Conservation (phyloP, 106 monocot species). For the Ottelia alismoides region DNA sequence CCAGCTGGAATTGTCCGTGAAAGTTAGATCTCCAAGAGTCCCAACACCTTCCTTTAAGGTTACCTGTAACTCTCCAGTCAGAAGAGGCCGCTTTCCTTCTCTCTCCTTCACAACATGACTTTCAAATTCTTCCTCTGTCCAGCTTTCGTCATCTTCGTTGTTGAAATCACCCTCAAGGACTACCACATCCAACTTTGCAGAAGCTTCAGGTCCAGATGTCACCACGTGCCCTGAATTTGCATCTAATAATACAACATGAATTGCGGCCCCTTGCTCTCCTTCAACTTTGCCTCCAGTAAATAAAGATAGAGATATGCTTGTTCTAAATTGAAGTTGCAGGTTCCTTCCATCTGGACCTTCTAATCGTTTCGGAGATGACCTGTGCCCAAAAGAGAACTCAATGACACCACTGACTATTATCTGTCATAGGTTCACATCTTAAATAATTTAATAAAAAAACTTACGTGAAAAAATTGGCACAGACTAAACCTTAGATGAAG, state of each 20-base stretch:
- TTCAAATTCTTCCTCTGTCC: conserved; percentile 54
- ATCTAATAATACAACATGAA: conserved; percentile 42
- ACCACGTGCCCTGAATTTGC: conserved; percentile 15
- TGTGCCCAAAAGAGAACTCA: too few relatives aligned
- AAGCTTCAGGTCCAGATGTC: conserved; percentile 39
- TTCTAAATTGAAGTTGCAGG: too few relatives aligned
- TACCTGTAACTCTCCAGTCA: conserved; percentile 44
- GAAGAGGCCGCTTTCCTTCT: conserved; percentile 59
- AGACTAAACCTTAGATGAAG: too few relatives aligned
- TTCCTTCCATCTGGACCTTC: too few relatives aligned
- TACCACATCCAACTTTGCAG: conserved; percentile 47
- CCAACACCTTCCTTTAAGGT: conserved; percentile 34
- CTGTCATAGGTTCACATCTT: too few relatives aligned
- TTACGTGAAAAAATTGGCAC: too few relatives aligned
- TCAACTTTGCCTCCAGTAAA: conserved; percentile 53
- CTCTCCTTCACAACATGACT: conserved; percentile 53
- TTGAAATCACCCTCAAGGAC: conserved; percentile 76
- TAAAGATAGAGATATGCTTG: too few relatives aligned
- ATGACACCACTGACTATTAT: too few relatives aligned
- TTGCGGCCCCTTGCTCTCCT: conserved; percentile 27
- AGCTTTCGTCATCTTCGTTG: conserved; percentile 24
- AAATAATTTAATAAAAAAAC: too few relatives aligned
- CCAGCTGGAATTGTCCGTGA: conserved; percentile 88
- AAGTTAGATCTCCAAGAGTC: conserved; percentile 32
- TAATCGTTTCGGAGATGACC: too few relatives aligned